These are phyloP conservation scores for Saccharomyces cerevisiae DNA, from an alignment of 805 yeast species.

Conservation along the genomic window DNA sequence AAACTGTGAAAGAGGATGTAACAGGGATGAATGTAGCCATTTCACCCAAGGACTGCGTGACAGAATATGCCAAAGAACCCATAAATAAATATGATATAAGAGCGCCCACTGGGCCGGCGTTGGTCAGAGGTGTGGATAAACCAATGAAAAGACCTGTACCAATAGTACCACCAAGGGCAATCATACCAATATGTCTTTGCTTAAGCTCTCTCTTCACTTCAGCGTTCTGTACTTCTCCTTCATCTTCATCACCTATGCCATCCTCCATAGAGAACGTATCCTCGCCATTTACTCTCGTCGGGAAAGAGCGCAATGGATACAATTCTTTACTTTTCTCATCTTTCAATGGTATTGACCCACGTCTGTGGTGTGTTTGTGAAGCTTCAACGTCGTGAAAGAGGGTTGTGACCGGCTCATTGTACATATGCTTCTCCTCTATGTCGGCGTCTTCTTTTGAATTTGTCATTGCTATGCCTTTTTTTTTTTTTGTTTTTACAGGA, in stretches of 20 bases:
- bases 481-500: not conserved
- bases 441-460: not conserved
- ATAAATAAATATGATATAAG: constrained; percentile 58
- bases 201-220: constrained; percentile 53
- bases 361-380: not conserved
- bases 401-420: not conserved
- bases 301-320: not conserved
- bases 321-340: not conserved
- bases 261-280: not conserved
- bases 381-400: not conserved
- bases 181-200: constrained; percentile 64
- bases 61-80: constrained; percentile 56
- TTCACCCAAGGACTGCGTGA: constrained; percentile 68
- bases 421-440: not conserved
- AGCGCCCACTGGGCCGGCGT: constrained; percentile 64
- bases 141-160: constrained; percentile 74
- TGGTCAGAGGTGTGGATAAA: constrained; percentile 43
- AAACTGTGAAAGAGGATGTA: constrained; percentile 58
- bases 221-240: constrained; percentile 28
- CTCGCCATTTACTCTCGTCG: not conserved
- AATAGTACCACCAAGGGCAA: constrained; percentile 72
- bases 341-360: not conserved
- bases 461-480: not conserved
- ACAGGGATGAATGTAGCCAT: constrained; percentile 75
- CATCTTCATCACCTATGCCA: constrained; percentile 6